These are phyloP conservation scores for Rhizophagus sp. DNA, from an alignment of 192 early-diverging fungal species.

Conservation along the genomic window DNA sequence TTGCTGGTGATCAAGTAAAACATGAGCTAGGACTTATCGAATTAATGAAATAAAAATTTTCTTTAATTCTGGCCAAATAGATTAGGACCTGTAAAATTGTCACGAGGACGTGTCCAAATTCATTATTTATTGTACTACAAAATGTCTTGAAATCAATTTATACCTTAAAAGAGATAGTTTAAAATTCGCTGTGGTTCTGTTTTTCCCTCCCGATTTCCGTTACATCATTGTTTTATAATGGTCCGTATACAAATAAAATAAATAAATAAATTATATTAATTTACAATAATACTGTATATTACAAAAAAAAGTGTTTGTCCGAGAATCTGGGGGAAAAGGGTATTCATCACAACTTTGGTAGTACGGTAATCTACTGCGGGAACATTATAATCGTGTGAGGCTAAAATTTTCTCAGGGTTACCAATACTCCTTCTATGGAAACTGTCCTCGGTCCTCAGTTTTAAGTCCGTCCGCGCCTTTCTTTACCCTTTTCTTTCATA, in stretches of 20 bases:
- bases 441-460: constrained; percentile 10
- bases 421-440: constrained; percentile 13
- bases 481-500: background rate
- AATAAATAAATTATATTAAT: no score
- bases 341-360: background rate
- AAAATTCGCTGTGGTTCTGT: background rate
- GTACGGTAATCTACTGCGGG: constrained; percentile 7
- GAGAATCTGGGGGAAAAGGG: background rate
- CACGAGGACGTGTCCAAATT: background rate
- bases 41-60: constrained; percentile 39
- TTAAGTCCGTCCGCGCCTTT: background rate
- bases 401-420: constrained; percentile 25
- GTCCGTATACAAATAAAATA: no score
- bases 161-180: background rate
- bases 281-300: background rate
- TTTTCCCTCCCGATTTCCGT: background rate
- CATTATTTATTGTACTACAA: background rate
- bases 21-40: constrained; percentile 64
- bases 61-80: no score
- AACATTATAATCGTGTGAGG: constrained; percentile 9
- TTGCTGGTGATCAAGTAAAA: constrained; percentile 64
- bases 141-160: background rate
- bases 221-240: background rate
- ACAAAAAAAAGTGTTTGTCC: background rate
- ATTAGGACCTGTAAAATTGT: background rate